Evolutionary conservation across 176 grass and related monocot genomes (phyloP), one percentile per base, ranked within the genome.

Genomic region (Musa troglodytarum): DNA sequence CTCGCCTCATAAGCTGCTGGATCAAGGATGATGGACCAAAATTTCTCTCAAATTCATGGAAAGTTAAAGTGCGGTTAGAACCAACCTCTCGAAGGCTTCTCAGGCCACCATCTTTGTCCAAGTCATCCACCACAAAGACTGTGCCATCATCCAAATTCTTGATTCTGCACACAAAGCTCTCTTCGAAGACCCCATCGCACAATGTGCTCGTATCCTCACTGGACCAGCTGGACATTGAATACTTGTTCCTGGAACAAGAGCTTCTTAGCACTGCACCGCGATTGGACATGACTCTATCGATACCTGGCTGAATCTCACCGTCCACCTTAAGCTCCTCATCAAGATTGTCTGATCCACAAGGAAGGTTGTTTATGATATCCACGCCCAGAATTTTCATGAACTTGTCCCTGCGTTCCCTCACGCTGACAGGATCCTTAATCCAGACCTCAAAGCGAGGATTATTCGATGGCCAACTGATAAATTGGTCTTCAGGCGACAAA

Each of bases 61-160:
- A 75, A 9, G 83, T 85, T 0, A 91, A 59, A 0, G 81, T 91
- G 73, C 68, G 59, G 79, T 96, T 87, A 29, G 92, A 96, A 11
- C 76, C 82, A 55, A 86, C 53, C 73, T 92, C 75, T 26, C 73
- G 56, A 49, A 89, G 81, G 59, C 84, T 92, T 21, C 23, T 72
- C 52, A 96, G 81, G 75, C 83, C 89, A 26, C 92, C 92, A 62
- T 92, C 86, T 26, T 85, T 76, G 13, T 84, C 87, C 78, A 89
- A 57, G 78, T 92, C 81, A 75, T 92, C 81, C 26, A 86, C 69
- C 12, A 90, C 71, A 72, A 92, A 96, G 65, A 92, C 77, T 55
- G 87, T 84, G 24, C 89, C 92, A 73, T 85, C 85, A 81, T 96
- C 87, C 85, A 96, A 71, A 74, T 96, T 92, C 81, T 89, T 87